phyloP scores from a whole-genome alignment of 116 monocot species.

The Dioscorea cayenensis region DNA sequence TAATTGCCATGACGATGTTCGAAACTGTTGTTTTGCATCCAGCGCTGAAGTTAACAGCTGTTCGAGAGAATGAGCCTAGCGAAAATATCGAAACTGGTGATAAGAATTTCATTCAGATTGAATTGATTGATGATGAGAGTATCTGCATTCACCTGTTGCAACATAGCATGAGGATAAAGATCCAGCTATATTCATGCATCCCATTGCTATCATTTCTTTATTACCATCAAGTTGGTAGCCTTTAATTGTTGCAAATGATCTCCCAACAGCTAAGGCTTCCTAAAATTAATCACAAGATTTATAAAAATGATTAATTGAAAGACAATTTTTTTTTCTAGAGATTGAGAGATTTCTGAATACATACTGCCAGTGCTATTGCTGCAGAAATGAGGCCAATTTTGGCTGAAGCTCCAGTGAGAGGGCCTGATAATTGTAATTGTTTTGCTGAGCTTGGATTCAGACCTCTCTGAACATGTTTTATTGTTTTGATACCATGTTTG shows the following conservation, averaged over 20 bases:
- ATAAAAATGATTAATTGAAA: too few species aligned
- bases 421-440: constrained; percentile 40
- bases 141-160: constrained; percentile 49
- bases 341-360: constrained; percentile 1
- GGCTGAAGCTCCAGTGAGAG: constrained; percentile 41
- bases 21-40: constrained; percentile 76
- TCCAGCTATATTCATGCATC: constrained; percentile 75
- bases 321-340: too few species aligned
- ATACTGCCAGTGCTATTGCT: constrained; percentile 69
- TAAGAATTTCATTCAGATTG: too few species aligned
- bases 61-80: constrained; percentile 63
- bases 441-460: constrained; percentile 66
- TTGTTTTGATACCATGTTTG: constrained; percentile 65
- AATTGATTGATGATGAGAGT: neutral
- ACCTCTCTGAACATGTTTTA: constrained; percentile 53
- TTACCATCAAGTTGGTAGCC: constrained; percentile 85
- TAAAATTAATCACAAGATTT: constrained; percentile 11
- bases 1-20: constrained; percentile 78
- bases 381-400: constrained; percentile 69
- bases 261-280: constrained; percentile 86
- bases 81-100: neutral
- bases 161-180: constrained; percentile 89
- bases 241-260: constrained; percentile 73
- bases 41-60: constrained; percentile 82
- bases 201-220: constrained; percentile 93